phyloP scores from a whole-genome alignment of 768 basidiomycete genomes.

The Megacollybia marginata region DNA sequence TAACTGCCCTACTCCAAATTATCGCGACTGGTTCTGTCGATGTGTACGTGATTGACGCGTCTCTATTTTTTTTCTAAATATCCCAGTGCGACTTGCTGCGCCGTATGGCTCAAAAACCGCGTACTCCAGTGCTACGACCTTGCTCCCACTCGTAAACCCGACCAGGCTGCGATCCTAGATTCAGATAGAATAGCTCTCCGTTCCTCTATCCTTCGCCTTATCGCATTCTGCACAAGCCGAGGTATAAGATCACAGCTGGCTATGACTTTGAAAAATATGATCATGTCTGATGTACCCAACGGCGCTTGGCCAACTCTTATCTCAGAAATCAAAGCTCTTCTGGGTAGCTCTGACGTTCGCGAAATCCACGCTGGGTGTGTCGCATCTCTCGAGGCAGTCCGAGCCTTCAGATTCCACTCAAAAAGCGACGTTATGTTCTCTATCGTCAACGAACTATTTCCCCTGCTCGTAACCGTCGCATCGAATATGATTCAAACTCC shows the following conservation, averaged over 20 bases:
- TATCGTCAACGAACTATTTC: slow-evolving; percentile 61
- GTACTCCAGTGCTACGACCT: slow-evolving; percentile 47
- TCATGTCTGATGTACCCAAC: slow-evolving; percentile 73
- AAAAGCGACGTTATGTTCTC: slow-evolving; percentile 49
- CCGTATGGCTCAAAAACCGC: slow-evolving; percentile 90
- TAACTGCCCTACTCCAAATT: slow-evolving; percentile 80
- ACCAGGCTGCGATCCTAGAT: slow-evolving; percentile 52
- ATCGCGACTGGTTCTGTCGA: slow-evolving; percentile 73
- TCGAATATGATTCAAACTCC: slow-evolving; percentile 58
- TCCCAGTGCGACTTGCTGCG: slow-evolving; percentile 66
- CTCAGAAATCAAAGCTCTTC: slow-evolving; percentile 57
- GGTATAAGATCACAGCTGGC: slow-evolving; percentile 72
- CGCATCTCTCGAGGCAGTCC: slow-evolving; percentile 68
- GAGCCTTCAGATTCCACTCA: slow-evolving; percentile 77
- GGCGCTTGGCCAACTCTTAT: slow-evolving; percentile 59
- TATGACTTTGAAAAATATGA: slow-evolving; percentile 62
- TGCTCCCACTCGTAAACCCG: slow-evolving; percentile 36
- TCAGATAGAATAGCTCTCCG: slow-evolving; percentile 75
- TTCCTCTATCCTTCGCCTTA: slow-evolving; percentile 55
- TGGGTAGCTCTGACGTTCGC: slow-evolving; percentile 55
- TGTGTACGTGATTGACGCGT: slow-evolving; percentile 52
- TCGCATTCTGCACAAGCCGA: slow-evolving; percentile 60
- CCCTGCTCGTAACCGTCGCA: slow-evolving; percentile 69
- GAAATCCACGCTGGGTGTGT: slow-evolving; percentile 80
- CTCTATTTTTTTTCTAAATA: slow-evolving; percentile 5